These are phyloP conservation scores for Cryptosporidium canis DNA, from an alignment of 169 alveolate species.

Conservation along the genomic window DNA sequence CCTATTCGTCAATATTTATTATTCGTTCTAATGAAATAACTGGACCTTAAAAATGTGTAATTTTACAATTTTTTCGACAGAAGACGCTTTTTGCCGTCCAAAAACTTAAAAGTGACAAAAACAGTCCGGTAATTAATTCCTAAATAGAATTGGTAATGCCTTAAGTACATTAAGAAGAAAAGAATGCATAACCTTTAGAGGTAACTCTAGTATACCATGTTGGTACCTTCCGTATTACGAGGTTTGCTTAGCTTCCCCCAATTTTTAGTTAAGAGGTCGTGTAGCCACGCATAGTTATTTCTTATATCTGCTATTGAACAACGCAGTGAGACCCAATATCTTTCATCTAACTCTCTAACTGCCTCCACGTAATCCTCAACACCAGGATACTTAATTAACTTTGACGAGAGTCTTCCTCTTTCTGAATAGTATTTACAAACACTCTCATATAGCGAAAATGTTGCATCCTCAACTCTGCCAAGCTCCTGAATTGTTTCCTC, in stretches of 20 bases:
- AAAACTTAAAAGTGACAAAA: not conserved
- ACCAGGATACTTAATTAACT: constrained; percentile 86
- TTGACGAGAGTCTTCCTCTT: constrained; percentile 87
- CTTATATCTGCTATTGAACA: constrained; percentile 88
- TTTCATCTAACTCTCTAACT: constrained; percentile 86
- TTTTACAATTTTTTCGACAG: not conserved
- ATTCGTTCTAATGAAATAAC: not conserved
- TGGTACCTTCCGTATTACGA: constrained; percentile 68
- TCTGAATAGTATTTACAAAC: constrained; percentile 81
- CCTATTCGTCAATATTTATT: too few species aligned
- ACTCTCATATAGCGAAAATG: constrained; percentile 85
- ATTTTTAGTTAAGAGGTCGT: constrained; percentile 85
- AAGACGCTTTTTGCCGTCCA: constrained; percentile 24
- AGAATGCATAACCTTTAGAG: not conserved
- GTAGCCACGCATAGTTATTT: constrained; percentile 88
- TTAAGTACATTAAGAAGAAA: not conserved
- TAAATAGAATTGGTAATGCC: not conserved
- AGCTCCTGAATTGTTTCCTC: constrained; percentile 90
- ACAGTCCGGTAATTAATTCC: not conserved
- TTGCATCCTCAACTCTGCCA: constrained; percentile 88
- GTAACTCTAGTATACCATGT: constrained; percentile 35
- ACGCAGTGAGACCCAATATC: constrained; percentile 88
- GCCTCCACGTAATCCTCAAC: constrained; percentile 87
- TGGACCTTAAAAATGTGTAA: not conserved
- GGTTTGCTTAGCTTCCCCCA: constrained; percentile 65